These are phyloP conservation scores for Manihot esculenta DNA, from an alignment of 441 rosid genomes.

Conservation along the genomic window DNA sequence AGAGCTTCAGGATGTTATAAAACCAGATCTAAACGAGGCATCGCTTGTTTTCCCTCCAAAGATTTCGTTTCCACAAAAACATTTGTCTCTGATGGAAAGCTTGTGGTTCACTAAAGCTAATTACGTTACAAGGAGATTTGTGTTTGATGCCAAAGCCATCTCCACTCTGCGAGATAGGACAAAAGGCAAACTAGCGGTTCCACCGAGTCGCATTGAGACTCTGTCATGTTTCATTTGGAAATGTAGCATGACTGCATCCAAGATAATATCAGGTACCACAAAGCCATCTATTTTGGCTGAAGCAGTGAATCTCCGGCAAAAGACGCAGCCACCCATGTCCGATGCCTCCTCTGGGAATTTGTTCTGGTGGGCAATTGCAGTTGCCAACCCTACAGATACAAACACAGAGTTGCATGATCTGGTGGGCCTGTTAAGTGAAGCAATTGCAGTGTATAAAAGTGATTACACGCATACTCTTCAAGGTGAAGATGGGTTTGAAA, in stretches of 20 bases:
- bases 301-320: constrained; percentile 29
- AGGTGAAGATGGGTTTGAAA: constrained; percentile 24
- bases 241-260: constrained; percentile 20
- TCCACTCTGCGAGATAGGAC: background rate
- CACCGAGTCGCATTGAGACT: constrained; percentile 1
- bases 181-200: background rate
- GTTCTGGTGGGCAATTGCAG: constrained; percentile 31
- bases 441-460: constrained; percentile 11
- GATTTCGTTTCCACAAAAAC: background rate
- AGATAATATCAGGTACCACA: background rate
- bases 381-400: constrained; percentile 3
- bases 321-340: constrained; percentile 25
- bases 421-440: constrained; percentile 14
- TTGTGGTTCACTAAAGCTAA: constrained; percentile 23
- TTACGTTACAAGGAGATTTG: constrained; percentile 25
- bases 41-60: constrained; percentile 21
- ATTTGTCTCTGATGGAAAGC: constrained; percentile 21
- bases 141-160: constrained; percentile 19
- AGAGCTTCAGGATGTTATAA: background rate
- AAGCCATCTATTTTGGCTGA: constrained; percentile 25
- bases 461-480: constrained; percentile 20
- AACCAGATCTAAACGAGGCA: constrained; percentile 7
- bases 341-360: constrained; percentile 11
- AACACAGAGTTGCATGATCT: constrained; percentile 15
- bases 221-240: constrained; percentile 29